Conservation (phyloP, 139 green algal species). For the Zygnema circumcarinatum region DNA sequence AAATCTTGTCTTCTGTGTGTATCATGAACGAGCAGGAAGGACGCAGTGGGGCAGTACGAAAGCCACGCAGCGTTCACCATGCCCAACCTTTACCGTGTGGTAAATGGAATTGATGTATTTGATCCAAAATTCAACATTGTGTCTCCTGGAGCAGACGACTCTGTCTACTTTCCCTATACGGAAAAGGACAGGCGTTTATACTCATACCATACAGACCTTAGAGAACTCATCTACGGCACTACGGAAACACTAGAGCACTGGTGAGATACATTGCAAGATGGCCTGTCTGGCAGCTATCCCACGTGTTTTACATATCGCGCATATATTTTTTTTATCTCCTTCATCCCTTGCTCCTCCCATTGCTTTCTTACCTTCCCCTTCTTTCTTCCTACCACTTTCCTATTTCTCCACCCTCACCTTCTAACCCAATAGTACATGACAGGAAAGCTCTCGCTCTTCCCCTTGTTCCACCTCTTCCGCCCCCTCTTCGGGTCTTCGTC, state of each 20-base stretch:
- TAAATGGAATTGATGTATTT: conserved; percentile 75
- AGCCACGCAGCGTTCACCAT: conserved; percentile 78
- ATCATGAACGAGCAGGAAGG: conserved; percentile 7
- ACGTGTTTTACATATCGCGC: no score
- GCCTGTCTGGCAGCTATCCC: no score
- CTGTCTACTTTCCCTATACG: conserved; percentile 84
- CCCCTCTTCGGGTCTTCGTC: no score
- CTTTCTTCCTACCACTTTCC: neutral
- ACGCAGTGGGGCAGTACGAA: conserved; percentile 83
- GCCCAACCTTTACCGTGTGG: conserved; percentile 75
- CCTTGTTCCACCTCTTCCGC: no score
- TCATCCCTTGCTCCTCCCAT: neutral
- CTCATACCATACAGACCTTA: conserved; percentile 71
- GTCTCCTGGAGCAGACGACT: conserved; percentile 75
- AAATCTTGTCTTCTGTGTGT: no score
- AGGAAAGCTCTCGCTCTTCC: no score
- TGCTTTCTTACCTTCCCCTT: neutral
- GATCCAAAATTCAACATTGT: conserved; percentile 90
- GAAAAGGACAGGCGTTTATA: conserved; percentile 71
- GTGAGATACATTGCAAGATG: neutral
- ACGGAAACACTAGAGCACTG: conserved; percentile 29
- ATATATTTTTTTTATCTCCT: neutral
- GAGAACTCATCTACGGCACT: conserved; percentile 75
- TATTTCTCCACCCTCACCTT: no score
- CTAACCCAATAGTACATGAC: no score